Conservation (phyloP, 2,329 filamentous ascomycete species). For the Xylaria sp. region DNA sequence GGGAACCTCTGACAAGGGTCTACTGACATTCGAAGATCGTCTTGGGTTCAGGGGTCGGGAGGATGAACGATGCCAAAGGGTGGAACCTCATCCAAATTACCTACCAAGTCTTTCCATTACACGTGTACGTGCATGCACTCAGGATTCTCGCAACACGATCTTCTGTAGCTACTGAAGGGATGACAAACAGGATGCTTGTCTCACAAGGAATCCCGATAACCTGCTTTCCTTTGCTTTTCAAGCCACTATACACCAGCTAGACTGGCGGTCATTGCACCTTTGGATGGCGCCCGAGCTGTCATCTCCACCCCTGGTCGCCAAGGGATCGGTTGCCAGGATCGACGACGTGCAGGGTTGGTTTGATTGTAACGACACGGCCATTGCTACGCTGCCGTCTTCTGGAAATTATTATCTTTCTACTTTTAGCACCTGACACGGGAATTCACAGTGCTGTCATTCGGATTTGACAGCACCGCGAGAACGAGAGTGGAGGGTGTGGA, state of each 20-base stretch:
- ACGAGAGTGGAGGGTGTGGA: background rate
- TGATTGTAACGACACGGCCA: slow-evolving; percentile 18
- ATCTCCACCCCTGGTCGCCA: slow-evolving; percentile 15
- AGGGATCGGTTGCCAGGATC: slow-evolving; percentile 23
- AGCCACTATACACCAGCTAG: background rate
- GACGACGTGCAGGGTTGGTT: slow-evolving; percentile 21
- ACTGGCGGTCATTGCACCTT: background rate
- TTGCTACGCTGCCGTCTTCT: slow-evolving; percentile 26
- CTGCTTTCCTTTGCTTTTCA: slow-evolving; percentile 10
- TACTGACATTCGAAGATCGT: slow-evolving; percentile 17
- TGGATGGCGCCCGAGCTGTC: background rate
- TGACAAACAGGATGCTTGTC: slow-evolving; percentile 12
- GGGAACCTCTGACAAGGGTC: slow-evolving; percentile 13
- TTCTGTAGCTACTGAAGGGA: background rate
- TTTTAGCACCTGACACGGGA: slow-evolving; percentile 24
- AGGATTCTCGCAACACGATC: background rate
- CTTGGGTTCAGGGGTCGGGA: slow-evolving; percentile 25
- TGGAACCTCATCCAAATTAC: slow-evolving; percentile 29
- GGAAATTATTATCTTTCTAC: slow-evolving; percentile 30
- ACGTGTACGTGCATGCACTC: slow-evolving; percentile 20
- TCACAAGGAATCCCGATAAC: slow-evolving; percentile 17
- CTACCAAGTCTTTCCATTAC: slow-evolving; percentile 20
- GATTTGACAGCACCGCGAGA: background rate
- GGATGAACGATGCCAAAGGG: slow-evolving; percentile 24
- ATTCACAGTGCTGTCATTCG: background rate